These are phyloP conservation scores for Uromyces viciae-fabae DNA, from an alignment of 1,284 basidiomycete species.

Conservation along the genomic window DNA sequence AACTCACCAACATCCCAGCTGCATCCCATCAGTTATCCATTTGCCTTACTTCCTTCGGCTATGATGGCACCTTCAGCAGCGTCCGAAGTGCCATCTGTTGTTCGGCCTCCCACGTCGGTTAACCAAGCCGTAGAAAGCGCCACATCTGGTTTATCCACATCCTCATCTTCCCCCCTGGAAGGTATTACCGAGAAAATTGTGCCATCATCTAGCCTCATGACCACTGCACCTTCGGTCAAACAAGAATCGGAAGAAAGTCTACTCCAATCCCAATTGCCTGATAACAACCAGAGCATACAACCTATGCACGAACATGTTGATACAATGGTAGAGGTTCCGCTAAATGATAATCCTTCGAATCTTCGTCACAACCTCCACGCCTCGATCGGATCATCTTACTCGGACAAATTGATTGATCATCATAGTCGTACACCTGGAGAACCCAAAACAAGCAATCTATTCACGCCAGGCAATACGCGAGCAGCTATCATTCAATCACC, in stretches of 20 bases:
- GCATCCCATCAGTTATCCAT: not conserved
- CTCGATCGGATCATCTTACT: constrained; percentile 18
- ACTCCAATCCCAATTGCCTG: not conserved
- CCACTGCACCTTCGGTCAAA: not conserved
- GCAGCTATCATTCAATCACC: constrained; percentile 25
- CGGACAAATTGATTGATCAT: constrained; percentile 8
- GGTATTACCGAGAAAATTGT: not conserved
- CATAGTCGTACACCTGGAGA: constrained; percentile 25
- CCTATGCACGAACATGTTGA: constrained; percentile 7
- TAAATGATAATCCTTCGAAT: constrained; percentile 38
- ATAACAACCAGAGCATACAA: not conserved
- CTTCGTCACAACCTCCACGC: constrained; percentile 18
- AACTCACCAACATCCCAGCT: not conserved
- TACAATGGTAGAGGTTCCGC: constrained; percentile 31
- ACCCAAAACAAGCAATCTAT: constrained; percentile 5
- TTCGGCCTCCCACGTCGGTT: not conserved
- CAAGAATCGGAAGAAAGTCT: constrained; percentile 4
- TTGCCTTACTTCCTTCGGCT: not conserved
- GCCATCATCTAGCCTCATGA: not conserved
- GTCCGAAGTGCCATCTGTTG: not conserved
- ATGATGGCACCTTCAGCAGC: not conserved
- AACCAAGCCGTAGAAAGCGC: not conserved
- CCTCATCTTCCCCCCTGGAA: not conserved
- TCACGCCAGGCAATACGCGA: constrained; percentile 32
- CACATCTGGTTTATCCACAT: not conserved